Percentiles rank a stretch among this genome's conserved stretches.
Evolutionary conservation across 1,139 yeast genomes (phyloP).

Genomic region (Yamadazyma mexicana): DNA sequence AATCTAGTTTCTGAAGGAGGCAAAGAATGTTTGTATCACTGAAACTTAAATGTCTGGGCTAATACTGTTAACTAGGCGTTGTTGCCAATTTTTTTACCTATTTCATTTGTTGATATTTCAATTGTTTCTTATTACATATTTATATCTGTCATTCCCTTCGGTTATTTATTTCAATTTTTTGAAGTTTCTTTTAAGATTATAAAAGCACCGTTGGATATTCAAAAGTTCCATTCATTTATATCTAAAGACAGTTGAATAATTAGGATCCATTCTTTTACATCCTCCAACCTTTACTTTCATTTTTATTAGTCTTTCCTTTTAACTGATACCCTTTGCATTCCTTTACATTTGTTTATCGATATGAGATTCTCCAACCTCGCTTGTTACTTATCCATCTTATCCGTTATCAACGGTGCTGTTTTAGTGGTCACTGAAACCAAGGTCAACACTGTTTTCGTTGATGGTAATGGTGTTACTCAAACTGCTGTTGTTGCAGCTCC

Average conservation of each 20-base stretch:
- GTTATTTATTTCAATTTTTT: background rate
- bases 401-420: constrained; percentile 17
- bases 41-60: too few species aligned
- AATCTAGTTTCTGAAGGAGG: background rate
- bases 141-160: background rate
- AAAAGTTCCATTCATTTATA: constrained; percentile 1
- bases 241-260: background rate
- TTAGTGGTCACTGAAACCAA: constrained; percentile 20
- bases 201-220: background rate
- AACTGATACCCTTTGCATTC: constrained; percentile 1
- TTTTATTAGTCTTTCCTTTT: background rate
- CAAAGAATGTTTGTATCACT: too few species aligned
- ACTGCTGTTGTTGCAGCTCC: constrained; percentile 7
- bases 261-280: constrained; percentile 1
- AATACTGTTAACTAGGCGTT: too few species aligned
- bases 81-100: background rate
- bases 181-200: background rate
- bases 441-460: constrained; percentile 18
- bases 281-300: constrained; percentile 4
- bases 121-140: background rate
- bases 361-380: constrained; percentile 21
- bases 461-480: constrained; percentile 9
- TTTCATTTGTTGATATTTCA: background rate
- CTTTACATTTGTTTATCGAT: constrained; percentile 3
- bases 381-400: constrained; percentile 16